These are phyloP conservation scores for Schizosaccharomyces pombe DNA, from an alignment of 805 yeast species.

Conservation along the genomic window DNA sequence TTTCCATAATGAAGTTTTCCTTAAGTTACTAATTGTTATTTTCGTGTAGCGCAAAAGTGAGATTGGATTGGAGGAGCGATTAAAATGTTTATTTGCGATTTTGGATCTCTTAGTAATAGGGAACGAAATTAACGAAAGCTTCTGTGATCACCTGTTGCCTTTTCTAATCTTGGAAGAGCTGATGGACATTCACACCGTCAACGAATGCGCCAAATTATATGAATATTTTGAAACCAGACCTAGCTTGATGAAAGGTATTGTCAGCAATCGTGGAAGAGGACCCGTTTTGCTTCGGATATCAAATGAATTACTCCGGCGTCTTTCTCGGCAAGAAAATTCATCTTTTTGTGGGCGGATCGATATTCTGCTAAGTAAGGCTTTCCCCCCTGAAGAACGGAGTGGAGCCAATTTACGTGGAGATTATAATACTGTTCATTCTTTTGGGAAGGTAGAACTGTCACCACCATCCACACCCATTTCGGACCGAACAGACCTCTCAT, in stretches of 20 bases:
- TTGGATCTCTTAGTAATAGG: background rate
- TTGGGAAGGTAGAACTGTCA: background rate
- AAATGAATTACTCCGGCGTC: constrained; percentile 15
- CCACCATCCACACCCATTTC: background rate
- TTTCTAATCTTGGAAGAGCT: constrained; percentile 1
- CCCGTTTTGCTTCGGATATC: constrained; percentile 13
- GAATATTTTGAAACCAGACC: constrained; percentile 1
- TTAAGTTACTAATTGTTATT: background rate
- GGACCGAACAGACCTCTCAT: background rate
- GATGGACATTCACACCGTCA: background rate
- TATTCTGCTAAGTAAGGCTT: constrained; percentile 16
- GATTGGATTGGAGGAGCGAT: background rate
- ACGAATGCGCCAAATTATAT: background rate
- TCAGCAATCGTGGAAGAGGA: background rate
- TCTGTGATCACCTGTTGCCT: background rate
- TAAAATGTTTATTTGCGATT: background rate
- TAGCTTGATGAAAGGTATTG: background rate
- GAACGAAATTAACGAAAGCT: background rate
- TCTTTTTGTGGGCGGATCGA: constrained; percentile 17
- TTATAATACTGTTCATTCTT: constrained; percentile 14
- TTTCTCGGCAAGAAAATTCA: constrained; percentile 16
- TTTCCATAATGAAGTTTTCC: background rate
- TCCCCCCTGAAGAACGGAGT: constrained; percentile 17
- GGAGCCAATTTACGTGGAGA: constrained; percentile 18
- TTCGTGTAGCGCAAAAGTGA: background rate